Base-by-base conservation (phyloP, 768 basidiomycete species). In the Punctularia strigosozonata region DNA sequence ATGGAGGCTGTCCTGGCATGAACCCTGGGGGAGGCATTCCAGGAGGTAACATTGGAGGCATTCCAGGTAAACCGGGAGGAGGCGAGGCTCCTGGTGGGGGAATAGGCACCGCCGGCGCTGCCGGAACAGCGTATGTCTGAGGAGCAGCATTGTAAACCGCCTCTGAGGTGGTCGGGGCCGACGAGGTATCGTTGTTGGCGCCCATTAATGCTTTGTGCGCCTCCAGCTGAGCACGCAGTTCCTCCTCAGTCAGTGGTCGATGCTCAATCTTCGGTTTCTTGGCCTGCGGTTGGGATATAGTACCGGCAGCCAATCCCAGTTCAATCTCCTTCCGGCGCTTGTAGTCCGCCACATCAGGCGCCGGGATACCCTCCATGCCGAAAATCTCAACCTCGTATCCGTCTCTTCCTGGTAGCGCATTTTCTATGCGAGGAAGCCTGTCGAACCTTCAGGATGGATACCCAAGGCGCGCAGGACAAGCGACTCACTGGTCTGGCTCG, bases 371-470 rank as follows among this genome's bases (percentile, higher is more conserved):
- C 56, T 95, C 94, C 95, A 99, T 98, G 18, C 95, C 95, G 47
- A 98, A 98, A 35, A 99, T 98, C 62, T 99, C 95, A 25, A 99
- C 83, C 56, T 98, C 94, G 50, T 97, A 97, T 2, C 92, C 90
- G 60, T 97, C 94, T 24, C 95, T 79, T 21, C 92, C 94, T 6
- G 94, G 90, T 3, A 99, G 66, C 0, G 94, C 92, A 55, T 97
- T 98, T 40, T 95, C 92, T 19, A 99, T 90, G 15, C 94, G 86
- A n/a, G 74, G 78, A 24, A 84, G 64, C 44, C 80, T 81, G 25
- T 2, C 24, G 15, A 36, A 25, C n/a, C 38, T 31, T 4, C n/a
- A 22, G 38, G 35, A 43, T n/a, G n/a, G n/a, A n/a, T n/a, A n/a
- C n/a, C n/a, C n/a, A 24, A 32, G 20, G n/a, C 25, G 14, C 28